Conservation (phyloP, 2,329 filamentous ascomycete genomes). For the Rutstroemia sp. region DNA sequence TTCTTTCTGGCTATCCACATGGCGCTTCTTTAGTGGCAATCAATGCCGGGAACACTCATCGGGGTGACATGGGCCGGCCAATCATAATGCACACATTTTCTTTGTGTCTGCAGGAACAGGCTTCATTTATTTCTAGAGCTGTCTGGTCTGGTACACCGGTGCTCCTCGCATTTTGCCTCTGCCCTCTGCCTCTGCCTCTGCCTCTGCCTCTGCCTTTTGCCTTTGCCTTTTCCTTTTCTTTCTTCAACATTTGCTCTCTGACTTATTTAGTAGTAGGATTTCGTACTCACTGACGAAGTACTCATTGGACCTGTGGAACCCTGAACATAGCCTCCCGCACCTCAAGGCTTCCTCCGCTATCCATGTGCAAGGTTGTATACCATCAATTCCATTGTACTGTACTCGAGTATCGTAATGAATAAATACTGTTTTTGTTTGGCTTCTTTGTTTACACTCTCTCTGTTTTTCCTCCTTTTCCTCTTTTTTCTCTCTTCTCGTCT, state of each 20-base stretch:
- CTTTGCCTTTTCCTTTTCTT: background rate
- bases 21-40: constrained; percentile 6
- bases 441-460: background rate
- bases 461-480: background rate
- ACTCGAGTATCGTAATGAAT: too few relatives aligned
- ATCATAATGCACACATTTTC: background rate
- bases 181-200: background rate
- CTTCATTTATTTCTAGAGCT: background rate
- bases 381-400: too few relatives aligned
- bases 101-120: background rate
- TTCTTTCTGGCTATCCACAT: constrained; percentile 3
- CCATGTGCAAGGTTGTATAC: too few relatives aligned
- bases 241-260: too few relatives aligned
- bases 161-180: background rate
- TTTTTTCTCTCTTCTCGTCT: background rate
- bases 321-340: too few relatives aligned
- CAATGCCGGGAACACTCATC: background rate
- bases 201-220: background rate
- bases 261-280: too few relatives aligned
- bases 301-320: too few relatives aligned
- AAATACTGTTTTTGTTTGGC: background rate
- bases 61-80: background rate
- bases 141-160: background rate
- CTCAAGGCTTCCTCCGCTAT: too few relatives aligned
- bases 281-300: too few relatives aligned